Evolutionary conservation across 2,329 filamentous ascomycete species (phyloP).

Genomic region (Claviceps sp.): DNA sequence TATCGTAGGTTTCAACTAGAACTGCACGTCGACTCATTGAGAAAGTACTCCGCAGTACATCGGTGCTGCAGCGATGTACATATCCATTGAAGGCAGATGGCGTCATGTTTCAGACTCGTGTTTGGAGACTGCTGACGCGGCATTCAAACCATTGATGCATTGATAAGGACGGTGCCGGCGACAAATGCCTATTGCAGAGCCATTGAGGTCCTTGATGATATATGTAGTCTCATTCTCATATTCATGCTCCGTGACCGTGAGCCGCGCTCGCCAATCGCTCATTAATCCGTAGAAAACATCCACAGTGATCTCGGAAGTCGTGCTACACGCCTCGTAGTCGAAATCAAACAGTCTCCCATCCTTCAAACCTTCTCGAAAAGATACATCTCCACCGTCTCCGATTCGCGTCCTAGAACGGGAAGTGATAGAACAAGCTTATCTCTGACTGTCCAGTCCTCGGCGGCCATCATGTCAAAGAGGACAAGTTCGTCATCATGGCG

Average conservation of each 20-base stretch:
- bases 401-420: slow-evolving; percentile 30
- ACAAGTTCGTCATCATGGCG: slow-evolving; percentile 39
- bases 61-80: neutral
- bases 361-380: slow-evolving; percentile 27
- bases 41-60: neutral
- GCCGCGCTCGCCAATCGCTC: neutral
- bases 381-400: slow-evolving; percentile 38
- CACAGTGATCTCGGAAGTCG: neutral
- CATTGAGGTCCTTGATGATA: neutral
- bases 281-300: neutral
- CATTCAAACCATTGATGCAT: neutral
- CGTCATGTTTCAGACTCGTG: neutral
- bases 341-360: neutral
- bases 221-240: neutral
- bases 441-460: slow-evolving; percentile 29
- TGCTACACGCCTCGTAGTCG: neutral
- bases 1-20: too few relatives aligned
- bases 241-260: neutral
- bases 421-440: slow-evolving; percentile 30
- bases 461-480: slow-evolving; percentile 33
- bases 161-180: too few relatives aligned
- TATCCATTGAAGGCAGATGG: neutral
- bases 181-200: neutral
- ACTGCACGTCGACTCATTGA: neutral
- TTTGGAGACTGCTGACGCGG: neutral